These are phyloP conservation scores for Vigna hirtella DNA, from an alignment of 306 rosid genomes.

Conservation along the genomic window DNA sequence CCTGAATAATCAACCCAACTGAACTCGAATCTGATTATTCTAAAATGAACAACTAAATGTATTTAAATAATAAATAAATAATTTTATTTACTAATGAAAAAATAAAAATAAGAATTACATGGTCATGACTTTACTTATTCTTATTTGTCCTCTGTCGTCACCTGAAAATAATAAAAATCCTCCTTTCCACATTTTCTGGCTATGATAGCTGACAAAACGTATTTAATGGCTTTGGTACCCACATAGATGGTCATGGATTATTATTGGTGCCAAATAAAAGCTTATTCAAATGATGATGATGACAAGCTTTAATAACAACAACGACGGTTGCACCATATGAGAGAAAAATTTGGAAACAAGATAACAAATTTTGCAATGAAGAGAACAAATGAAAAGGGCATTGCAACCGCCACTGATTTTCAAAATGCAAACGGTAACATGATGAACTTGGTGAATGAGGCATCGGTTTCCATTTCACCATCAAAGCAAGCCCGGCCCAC, in stretches of 20 bases:
- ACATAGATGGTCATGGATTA: slow-evolving; percentile 32
- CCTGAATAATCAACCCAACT: too few relatives aligned
- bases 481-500: slow-evolving; percentile 51
- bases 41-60: too few relatives aligned
- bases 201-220: slow-evolving; percentile 15
- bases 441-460: slow-evolving; percentile 17
- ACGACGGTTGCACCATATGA: slow-evolving; percentile 48
- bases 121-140: too few relatives aligned
- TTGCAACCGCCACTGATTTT: slow-evolving; percentile 57
- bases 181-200: not conserved
- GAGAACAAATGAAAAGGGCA: slow-evolving; percentile 59
- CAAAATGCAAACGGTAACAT: slow-evolving; percentile 37
- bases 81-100: too few relatives aligned
- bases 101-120: not conserved
- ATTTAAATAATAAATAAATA: too few relatives aligned
- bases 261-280: slow-evolving; percentile 34
- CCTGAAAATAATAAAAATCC: not conserved
- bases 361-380: slow-evolving; percentile 24
- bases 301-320: slow-evolving; percentile 23
- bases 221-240: slow-evolving; percentile 25
- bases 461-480: slow-evolving; percentile 67
- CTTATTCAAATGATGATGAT: slow-evolving; percentile 51
- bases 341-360: slow-evolving; percentile 43
- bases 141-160: too few relatives aligned
- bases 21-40: too few relatives aligned